Conservation (phyloP, 2,329 filamentous ascomycete species). For the Trichoderma harzianum region DNA sequence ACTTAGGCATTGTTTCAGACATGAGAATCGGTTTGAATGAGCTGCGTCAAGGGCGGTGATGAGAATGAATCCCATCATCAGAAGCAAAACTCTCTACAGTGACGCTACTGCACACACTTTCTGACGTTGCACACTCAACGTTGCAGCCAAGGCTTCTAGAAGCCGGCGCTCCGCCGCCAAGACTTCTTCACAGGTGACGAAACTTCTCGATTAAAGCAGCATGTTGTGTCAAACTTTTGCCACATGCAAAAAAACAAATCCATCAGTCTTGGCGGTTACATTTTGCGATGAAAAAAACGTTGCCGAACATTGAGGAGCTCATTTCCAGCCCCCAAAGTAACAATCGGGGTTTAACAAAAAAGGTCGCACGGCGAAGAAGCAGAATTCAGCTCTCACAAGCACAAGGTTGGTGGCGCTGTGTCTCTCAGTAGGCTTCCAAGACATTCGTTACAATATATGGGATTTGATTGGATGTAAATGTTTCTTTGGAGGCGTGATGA, state of each 20-base stretch:
- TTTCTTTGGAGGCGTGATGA: not conserved
- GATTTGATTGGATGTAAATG: not conserved
- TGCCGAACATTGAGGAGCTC: not conserved
- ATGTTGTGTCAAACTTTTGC: not conserved
- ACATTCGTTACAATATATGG: not conserved
- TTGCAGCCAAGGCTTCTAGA: constrained; percentile 12
- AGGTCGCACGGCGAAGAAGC: not conserved
- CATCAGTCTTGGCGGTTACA: not conserved
- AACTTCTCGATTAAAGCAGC: not conserved
- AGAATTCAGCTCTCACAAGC: not conserved
- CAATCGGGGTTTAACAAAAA: not conserved
- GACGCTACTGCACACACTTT: not conserved
- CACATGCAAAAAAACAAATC: not conserved
- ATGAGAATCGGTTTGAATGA: not conserved
- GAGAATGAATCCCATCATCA: not conserved
- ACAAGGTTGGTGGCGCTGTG: not conserved
- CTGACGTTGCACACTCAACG: not conserved
- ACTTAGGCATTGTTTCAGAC: not conserved
- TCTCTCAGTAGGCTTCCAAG: not conserved
- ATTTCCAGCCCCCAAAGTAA: not conserved
- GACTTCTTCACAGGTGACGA: not conserved
- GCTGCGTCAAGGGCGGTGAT: not conserved
- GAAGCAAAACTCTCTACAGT: not conserved
- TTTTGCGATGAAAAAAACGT: not conserved
- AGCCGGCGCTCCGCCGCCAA: not conserved